Percentiles rank a stretch among this genome's conserved stretches.
phyloP scores from a whole-genome alignment of 257 asterid genomes.

The Solanum lignicaule region DNA sequence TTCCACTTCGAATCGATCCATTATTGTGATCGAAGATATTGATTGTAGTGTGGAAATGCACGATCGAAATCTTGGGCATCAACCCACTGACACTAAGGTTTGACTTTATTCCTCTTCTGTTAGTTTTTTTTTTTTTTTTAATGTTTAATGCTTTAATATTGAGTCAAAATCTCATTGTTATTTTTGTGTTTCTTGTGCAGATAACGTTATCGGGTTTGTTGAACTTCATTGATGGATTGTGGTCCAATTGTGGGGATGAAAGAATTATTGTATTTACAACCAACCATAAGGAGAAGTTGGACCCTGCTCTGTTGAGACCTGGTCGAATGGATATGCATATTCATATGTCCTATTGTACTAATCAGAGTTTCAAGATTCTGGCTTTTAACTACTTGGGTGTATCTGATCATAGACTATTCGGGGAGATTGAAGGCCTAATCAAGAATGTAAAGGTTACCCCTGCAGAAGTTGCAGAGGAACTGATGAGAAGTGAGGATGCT shows the following conservation, averaged over 20 bases:
- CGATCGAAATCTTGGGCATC: slow-evolving; percentile 23
- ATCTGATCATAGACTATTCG: slow-evolving; percentile 16
- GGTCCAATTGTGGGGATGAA: slow-evolving; percentile 81
- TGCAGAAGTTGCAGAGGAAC: slow-evolving; percentile 71
- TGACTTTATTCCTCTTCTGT: neutral
- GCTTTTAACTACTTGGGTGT: slow-evolving; percentile 47
- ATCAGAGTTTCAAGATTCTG: slow-evolving; percentile 47
- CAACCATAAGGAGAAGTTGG: slow-evolving; percentile 67
- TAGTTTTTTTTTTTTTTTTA: neutral
- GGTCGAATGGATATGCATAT: slow-evolving; percentile 88
- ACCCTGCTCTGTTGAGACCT: slow-evolving; percentile 68
- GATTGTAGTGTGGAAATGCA: slow-evolving; percentile 68
- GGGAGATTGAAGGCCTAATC: slow-evolving; percentile 33
- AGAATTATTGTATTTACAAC: slow-evolving; percentile 70
- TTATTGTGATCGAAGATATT: slow-evolving; percentile 67
- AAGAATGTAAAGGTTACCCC: slow-evolving; percentile 39
- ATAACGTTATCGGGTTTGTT: slow-evolving; percentile 65
- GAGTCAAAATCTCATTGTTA: neutral
- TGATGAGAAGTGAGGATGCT: slow-evolving; percentile 59
- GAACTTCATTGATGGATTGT: slow-evolving; percentile 71
- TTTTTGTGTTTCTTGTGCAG: slow-evolving; percentile 11
- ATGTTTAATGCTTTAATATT: neutral
- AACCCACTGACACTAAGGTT: slow-evolving; percentile 24
- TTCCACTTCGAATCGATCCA: slow-evolving; percentile 49
- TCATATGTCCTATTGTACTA: slow-evolving; percentile 61